Conservation (phyloP, 306 rosid species). For the Carpinus fangiana region DNA sequence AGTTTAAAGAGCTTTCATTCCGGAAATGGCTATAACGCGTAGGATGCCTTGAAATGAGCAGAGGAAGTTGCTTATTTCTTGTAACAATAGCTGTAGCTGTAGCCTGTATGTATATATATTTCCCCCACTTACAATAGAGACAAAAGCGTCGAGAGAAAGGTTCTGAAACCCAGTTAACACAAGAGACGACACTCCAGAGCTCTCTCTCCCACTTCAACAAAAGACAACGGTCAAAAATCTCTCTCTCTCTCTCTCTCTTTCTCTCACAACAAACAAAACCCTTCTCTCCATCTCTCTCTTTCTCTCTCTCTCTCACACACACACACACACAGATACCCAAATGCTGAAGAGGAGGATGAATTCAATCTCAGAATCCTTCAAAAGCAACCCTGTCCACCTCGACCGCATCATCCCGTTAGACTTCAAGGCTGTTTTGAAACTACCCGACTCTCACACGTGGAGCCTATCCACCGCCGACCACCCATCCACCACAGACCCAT, state of each 20-base stretch:
- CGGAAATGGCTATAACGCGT: neutral
- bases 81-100: neutral
- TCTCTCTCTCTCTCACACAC: neutral
- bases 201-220: neutral
- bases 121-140: neutral
- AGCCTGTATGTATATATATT: no score
- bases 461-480: neutral
- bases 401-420: constrained; percentile 29
- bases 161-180: neutral
- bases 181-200: neutral
- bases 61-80: neutral
- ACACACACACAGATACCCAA: neutral
- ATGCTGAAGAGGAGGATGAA: neutral
- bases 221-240: neutral
- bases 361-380: constrained; percentile 21
- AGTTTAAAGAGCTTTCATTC: neutral
- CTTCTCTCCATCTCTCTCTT: neutral
- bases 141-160: neutral
- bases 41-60: neutral
- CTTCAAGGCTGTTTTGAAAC: constrained; percentile 24
- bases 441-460: constrained; percentile 46
- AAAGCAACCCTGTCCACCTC: constrained; percentile 5
- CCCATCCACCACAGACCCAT: neutral
- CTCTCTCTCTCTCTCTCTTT: neutral
- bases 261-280: neutral